Evolutionary conservation across 306 rosid genomes (phyloP), one percentile per base, ranked within the genome.

Genomic region (Vigna trinervia): DNA sequence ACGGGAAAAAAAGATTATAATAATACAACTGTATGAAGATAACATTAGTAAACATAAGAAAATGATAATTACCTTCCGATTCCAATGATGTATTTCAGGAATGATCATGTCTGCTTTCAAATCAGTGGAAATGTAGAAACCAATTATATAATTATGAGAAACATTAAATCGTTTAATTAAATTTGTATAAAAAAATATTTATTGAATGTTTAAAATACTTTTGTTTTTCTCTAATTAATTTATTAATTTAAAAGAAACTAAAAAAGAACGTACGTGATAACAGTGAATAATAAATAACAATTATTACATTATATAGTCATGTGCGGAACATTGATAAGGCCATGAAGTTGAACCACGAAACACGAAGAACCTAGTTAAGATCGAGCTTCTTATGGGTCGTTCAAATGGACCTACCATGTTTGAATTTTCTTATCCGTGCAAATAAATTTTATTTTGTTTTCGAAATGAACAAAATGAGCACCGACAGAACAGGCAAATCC

Each of bases 401-500:
- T 5, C 38, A 34, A 34, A 1, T 5, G 72, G 58, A 41, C 65
- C 68, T 51, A 71, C 54, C 67, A 0, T n/a, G 34, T 62, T 8
- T 41, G 46, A 62, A 50, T 62, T 23, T 13, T 68, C 12, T 54
- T 26, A 28, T 11, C 0, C 15, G 5, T 9, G 5, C 19, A 9
- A 20, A 48, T 60, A 5, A 32, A 20, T 10, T 71, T 79, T 9
- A 50, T 28, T 65, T 9, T 38, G 11, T 6, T 46, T 36, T 20
- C 5, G 28, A 60, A 48, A 22, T 6, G 46, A 59, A 13, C 30
- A 52, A 15, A 26, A 50, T 64, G 52, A 12, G 19, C 75, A 22
- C 79, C 79, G 75, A 80, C 84, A 34, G 38, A 30, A 54, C 43
- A 10, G 6, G 10, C 8, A 57, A 72, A 32, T 38, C 59, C 50